A percentile compares a stretch with the other conserved stretches of the same genome.
phyloP scores from a whole-genome alignment of 1,284 basidiomycete genomes.

The Ustilago nuda region DNA sequence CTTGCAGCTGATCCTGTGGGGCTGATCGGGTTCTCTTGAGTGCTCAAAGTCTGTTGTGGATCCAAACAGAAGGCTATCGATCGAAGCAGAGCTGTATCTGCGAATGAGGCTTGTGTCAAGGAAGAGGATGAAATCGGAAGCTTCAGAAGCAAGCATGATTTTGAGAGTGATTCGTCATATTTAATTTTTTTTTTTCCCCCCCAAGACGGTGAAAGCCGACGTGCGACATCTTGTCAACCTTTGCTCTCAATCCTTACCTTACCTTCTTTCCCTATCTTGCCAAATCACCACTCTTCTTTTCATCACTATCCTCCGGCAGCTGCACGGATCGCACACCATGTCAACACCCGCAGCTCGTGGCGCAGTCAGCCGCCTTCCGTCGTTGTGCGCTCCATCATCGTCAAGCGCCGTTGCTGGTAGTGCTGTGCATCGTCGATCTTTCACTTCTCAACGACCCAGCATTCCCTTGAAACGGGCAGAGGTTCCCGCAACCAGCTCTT shows the following conservation, averaged over 20 bases:
- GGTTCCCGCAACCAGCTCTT: constrained; percentile 8
- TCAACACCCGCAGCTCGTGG: constrained; percentile 33
- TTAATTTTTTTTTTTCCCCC: neutral
- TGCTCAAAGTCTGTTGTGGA: too few relatives aligned
- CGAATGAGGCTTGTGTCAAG: neutral
- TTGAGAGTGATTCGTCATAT: neutral
- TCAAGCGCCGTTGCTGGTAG: constrained; percentile 15
- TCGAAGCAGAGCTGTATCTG: too few relatives aligned
- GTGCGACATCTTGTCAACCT: constrained; percentile 1
- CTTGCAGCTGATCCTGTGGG: too few relatives aligned
- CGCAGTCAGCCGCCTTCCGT: constrained; percentile 26
- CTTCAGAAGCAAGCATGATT: neutral
- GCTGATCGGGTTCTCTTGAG: too few relatives aligned
- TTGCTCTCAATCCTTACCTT: neutral
- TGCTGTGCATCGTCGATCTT: constrained; percentile 16
- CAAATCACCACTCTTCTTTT: neutral
- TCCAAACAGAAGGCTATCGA: too few relatives aligned
- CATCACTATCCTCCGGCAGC: neutral
- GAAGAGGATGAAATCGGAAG: neutral
- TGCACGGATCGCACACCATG: constrained; percentile 20
- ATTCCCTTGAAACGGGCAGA: constrained; percentile 6
- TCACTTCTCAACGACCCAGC: constrained; percentile 13
- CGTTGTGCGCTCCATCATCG: constrained; percentile 26
- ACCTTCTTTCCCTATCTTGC: neutral
- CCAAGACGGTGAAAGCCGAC: constrained; percentile 1